These are phyloP conservation scores for Cubamyces sp. DNA, from an alignment of 768 basidiomycete species.

Conservation along the genomic window DNA sequence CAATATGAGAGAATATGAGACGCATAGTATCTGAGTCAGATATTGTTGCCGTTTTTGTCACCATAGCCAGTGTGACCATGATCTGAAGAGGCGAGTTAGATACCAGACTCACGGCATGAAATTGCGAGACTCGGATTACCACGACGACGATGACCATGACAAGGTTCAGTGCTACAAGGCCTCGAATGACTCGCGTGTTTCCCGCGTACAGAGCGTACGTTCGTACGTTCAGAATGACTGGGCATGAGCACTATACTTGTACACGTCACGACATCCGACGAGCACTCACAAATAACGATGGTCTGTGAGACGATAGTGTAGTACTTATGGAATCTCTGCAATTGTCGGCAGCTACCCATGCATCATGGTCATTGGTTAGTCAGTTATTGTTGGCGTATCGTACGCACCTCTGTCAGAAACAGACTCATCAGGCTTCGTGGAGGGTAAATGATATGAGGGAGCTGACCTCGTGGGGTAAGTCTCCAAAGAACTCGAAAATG, in stretches of 20 bases:
- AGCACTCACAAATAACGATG: background rate
- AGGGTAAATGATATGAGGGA: background rate
- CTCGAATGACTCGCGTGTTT: constrained; percentile 13
- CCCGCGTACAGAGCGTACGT: constrained; percentile 28
- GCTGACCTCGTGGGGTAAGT: background rate
- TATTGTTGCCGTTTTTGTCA: too few species aligned
- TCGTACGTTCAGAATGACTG: constrained; percentile 25
- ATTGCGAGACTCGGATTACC: background rate
- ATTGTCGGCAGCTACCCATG: background rate
- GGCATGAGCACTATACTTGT: background rate
- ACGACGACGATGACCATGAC: background rate
- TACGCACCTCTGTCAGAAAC: too few species aligned
- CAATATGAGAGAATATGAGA: too few species aligned
- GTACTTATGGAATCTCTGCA: background rate
- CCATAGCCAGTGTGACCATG: too few species aligned
- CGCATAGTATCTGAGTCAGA: too few species aligned
- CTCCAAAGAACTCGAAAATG: constrained; percentile 15
- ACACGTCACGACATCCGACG: background rate
- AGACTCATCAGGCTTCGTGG: too few species aligned
- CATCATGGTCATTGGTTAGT: too few species aligned
- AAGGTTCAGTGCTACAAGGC: constrained; percentile 1
- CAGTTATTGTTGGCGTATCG: too few species aligned
- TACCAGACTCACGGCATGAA: too few species aligned
- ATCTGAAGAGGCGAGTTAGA: too few species aligned
- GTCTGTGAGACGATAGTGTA: background rate